phyloP scores from a whole-genome alignment of 768 basidiomycete species.

The Trametes sanguinea region DNA sequence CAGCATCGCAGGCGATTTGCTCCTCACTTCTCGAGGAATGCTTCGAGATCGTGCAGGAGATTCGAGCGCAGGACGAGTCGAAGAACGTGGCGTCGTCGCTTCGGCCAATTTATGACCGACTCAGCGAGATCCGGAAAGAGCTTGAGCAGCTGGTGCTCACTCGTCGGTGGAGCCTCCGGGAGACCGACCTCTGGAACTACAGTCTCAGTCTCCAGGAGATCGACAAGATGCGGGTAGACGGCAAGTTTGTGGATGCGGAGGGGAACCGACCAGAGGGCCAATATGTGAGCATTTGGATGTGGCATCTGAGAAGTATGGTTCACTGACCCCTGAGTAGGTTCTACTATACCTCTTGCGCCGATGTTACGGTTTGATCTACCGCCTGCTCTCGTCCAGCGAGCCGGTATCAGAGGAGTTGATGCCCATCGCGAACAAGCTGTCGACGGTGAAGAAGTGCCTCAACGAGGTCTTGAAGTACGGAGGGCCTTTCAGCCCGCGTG shows the following conservation, averaged over 20 bases:
- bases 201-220: slow-evolving; percentile 92
- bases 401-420: slow-evolving; percentile 98
- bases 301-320: background rate
- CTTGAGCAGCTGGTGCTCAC: slow-evolving; percentile 89
- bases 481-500: slow-evolving; percentile 87
- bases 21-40: slow-evolving; percentile 94
- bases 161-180: slow-evolving; percentile 94
- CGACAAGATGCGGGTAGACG: slow-evolving; percentile 95
- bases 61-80: slow-evolving; percentile 89
- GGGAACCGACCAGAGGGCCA: slow-evolving; percentile 92
- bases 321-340: slow-evolving; percentile 53
- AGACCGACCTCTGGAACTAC: slow-evolving; percentile 94
- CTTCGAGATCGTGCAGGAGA: slow-evolving; percentile 94
- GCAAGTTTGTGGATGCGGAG: slow-evolving; percentile 94
- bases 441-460: slow-evolving; percentile 94
- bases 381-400: slow-evolving; percentile 90
- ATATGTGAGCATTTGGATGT: slow-evolving; percentile 62
- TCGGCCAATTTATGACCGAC: slow-evolving; percentile 91
- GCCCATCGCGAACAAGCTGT: slow-evolving; percentile 95
- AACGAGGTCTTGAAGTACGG: slow-evolving; percentile 96
- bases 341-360: slow-evolving; percentile 89
- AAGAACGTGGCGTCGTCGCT: slow-evolving; percentile 83
- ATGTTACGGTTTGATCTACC: slow-evolving; percentile 96
- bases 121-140: slow-evolving; percentile 82
- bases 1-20: slow-evolving; percentile 88